Conservation (phyloP, 2,329 filamentous ascomycete species). For the Helicocarpus griseus region DNA sequence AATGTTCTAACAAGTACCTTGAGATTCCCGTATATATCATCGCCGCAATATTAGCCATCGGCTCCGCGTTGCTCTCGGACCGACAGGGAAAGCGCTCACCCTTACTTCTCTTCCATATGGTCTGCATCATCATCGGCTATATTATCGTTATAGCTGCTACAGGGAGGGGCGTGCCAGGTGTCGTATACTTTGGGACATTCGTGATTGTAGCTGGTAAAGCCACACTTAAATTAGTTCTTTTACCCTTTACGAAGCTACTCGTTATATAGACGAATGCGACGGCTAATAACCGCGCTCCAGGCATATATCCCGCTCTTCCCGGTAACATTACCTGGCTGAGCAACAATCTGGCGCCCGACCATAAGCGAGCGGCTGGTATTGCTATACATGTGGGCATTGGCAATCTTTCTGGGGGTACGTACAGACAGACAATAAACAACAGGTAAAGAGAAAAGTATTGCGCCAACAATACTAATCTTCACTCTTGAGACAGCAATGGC, state of each 20-base stretch:
- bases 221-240: neutral
- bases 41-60: constrained; percentile 28
- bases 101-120: constrained; percentile 47
- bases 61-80: constrained; percentile 49
- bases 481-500: constrained; percentile 51
- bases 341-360: constrained; percentile 49
- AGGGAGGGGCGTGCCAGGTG: constrained; percentile 27
- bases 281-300: constrained; percentile 11
- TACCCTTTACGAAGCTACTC: neutral
- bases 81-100: constrained; percentile 43
- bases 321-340: constrained; percentile 47
- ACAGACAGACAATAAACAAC: neutral
- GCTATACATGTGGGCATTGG: constrained; percentile 55
- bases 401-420: constrained; percentile 36
- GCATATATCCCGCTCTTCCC: constrained; percentile 39
- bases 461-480: neutral
- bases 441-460: neutral
- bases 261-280: neutral
- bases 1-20: neutral
- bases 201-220: constrained; percentile 36
- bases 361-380: constrained; percentile 51
- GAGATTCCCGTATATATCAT: constrained; percentile 32
- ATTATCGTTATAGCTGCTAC: constrained; percentile 38
- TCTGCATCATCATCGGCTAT: constrained; percentile 48
- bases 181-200: constrained; percentile 41